Conservation (phyloP, 2,329 filamentous ascomycete genomes). For the Cercospora zeae-maydis region DNA sequence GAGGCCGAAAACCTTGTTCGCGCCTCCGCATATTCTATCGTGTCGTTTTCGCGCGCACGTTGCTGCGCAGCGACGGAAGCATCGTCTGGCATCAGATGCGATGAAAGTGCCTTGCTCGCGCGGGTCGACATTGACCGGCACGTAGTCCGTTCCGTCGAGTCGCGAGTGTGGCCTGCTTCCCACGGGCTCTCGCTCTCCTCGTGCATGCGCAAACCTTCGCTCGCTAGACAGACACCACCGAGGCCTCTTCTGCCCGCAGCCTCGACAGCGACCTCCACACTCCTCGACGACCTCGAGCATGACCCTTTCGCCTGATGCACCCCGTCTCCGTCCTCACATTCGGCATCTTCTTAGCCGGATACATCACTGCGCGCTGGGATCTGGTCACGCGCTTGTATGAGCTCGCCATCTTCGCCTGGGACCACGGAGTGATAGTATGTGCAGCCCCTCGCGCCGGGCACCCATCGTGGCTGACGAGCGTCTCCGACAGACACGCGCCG, state of each 20-base stretch:
- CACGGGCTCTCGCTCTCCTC: neutral
- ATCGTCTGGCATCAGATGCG: neutral
- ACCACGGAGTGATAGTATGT: constrained; percentile 88
- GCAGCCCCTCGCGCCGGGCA: neutral
- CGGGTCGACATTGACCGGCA: neutral
- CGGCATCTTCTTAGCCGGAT: constrained; percentile 98
- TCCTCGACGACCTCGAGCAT: constrained; percentile 12
- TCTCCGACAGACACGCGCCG: constrained; percentile 66
- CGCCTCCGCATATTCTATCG: neutral
- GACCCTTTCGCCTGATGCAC: constrained; percentile 63
- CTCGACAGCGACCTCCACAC: neutral
- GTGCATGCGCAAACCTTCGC: neutral
- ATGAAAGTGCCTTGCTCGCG: neutral
- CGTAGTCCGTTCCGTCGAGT: neutral
- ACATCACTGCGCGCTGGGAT: constrained; percentile 99
- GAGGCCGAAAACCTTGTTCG: neutral
- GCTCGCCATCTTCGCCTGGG: constrained; percentile 94
- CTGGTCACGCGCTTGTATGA: constrained; percentile 96
- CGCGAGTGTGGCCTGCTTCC: neutral
- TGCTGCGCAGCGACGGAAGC: neutral
- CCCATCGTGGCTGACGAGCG: neutral
- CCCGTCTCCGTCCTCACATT: constrained; percentile 93
- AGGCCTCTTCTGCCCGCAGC: neutral
- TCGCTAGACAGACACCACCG: constrained; percentile 2
- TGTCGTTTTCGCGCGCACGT: neutral